Evolutionary conservation across 129 eudicot genomes (phyloP).

Genomic region (Cynara cardunculus): DNA sequence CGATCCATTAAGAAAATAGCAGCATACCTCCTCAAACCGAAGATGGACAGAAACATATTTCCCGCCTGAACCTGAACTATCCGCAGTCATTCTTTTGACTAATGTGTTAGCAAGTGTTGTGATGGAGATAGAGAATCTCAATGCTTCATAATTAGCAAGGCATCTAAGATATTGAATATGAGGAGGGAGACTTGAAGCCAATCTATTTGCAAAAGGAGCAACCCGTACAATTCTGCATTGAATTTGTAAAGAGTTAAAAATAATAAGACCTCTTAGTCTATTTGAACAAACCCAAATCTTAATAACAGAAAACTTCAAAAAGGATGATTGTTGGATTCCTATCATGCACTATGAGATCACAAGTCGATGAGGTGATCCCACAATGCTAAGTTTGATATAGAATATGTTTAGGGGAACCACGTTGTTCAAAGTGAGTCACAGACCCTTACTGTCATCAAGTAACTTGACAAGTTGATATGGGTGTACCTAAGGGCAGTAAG

Average conservation of each 20-base stretch:
- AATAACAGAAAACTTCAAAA: not conserved
- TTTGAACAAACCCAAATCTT: not conserved
- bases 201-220: conserved; percentile 89
- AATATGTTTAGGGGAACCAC: not conserved
- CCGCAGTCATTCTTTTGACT: conserved; percentile 56
- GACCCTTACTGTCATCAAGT: not conserved
- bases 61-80: conserved; percentile 63
- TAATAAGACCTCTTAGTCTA: not conserved
- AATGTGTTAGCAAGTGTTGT: conserved; percentile 47
- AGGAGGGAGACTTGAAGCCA: conserved; percentile 70
- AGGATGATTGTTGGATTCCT: not conserved
- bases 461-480: no score
- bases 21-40: conserved; percentile 86
- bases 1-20: not conserved
- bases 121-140: conserved; percentile 63
- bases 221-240: conserved; percentile 61
- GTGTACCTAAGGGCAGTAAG: no score
- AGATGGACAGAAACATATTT: conserved; percentile 79
- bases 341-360: not conserved
- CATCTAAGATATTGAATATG: conserved; percentile 73
- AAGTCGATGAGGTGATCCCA: not conserved
- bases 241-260: conserved; percentile 15
- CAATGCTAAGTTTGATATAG: not conserved
- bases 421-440: not conserved
- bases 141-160: conserved; percentile 72